Percentiles rank a stretch among this genome's conserved stretches.
Evolutionary conservation across 352 stramenopile genomes (phyloP).

Genomic region (Blastocystis sp.): DNA sequence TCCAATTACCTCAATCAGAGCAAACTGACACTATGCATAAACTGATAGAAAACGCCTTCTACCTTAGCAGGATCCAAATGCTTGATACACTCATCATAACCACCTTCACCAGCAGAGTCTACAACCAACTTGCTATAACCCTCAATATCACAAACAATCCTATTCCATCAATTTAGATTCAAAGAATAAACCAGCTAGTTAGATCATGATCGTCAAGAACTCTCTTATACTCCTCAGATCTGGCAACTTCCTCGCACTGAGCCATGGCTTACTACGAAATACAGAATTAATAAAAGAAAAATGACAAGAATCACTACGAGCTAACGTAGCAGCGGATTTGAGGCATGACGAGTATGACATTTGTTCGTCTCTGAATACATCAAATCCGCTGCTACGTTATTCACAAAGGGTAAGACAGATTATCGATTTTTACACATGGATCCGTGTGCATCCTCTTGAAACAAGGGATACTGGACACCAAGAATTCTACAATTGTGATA

Average conservation of each 20-base stretch:
- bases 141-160: conserved; percentile 55
- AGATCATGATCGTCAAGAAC: conserved; percentile 55
- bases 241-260: background rate
- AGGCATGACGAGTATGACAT: background rate
- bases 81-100: conserved; percentile 58
- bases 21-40: conserved; percentile 35
- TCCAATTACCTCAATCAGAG: conserved; percentile 43
- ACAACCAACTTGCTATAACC: conserved; percentile 15
- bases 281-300: background rate
- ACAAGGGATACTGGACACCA: background rate
- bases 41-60: background rate
- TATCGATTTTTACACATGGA: too few species aligned
- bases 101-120: conserved; percentile 33
- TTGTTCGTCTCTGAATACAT: background rate
- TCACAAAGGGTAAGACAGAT: background rate
- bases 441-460: too few species aligned
- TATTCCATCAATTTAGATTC: background rate
- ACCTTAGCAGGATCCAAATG: conserved; percentile 34
- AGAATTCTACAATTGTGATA: too few species aligned
- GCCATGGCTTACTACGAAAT: background rate
- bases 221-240: conserved; percentile 37
- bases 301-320: background rate
- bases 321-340: conserved; percentile 54
- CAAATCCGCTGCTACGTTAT: conserved; percentile 35
- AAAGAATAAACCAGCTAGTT: conserved; percentile 9